Conservation (phyloP, 768 basidiomycete species). For the Sporobolomyces roseus region DNA sequence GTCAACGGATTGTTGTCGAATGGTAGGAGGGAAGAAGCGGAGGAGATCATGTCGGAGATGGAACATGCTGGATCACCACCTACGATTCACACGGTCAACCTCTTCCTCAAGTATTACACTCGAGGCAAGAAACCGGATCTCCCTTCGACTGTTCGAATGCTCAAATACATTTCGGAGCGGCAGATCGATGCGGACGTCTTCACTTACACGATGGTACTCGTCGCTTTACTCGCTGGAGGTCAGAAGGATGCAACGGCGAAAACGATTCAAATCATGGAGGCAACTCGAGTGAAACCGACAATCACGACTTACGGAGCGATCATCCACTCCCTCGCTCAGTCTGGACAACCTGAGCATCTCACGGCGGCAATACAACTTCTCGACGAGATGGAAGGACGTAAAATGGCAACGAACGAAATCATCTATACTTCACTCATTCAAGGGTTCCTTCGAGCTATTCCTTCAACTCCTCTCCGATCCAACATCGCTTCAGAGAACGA, state of each 20-base stretch:
- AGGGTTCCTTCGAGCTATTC: conserved; percentile 63
- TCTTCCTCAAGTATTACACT: conserved; percentile 65
- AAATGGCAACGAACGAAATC: conserved; percentile 62
- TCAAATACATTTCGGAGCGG: conserved; percentile 59
- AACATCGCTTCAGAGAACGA: conserved; percentile 31
- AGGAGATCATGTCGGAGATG: conserved; percentile 52
- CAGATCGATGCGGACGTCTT: conserved; percentile 69
- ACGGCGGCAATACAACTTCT: conserved; percentile 66
- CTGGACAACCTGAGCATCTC: conserved; percentile 55
- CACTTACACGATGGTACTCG: conserved; percentile 81
- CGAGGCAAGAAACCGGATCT: conserved; percentile 58
- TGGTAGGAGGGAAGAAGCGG: conserved; percentile 49
- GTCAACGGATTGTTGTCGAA: conserved; percentile 62
- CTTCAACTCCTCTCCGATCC: conserved; percentile 50
- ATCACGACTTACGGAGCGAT: conserved; percentile 73
- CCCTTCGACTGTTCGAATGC: conserved; percentile 57
- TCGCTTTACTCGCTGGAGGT: conserved; percentile 67
- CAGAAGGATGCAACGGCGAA: conserved; percentile 63
- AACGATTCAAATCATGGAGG: conserved; percentile 69
- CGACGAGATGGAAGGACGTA: conserved; percentile 63
- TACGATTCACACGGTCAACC: conserved; percentile 76
- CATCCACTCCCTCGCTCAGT: conserved; percentile 67
- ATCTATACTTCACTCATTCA: conserved; percentile 79
- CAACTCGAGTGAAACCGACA: conserved; percentile 68
- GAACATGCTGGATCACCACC: conserved; percentile 58